These are phyloP conservation scores for Aspergillus avenaceus DNA, from an alignment of 495 filamentous ascomycete genomes.

Conservation along the genomic window DNA sequence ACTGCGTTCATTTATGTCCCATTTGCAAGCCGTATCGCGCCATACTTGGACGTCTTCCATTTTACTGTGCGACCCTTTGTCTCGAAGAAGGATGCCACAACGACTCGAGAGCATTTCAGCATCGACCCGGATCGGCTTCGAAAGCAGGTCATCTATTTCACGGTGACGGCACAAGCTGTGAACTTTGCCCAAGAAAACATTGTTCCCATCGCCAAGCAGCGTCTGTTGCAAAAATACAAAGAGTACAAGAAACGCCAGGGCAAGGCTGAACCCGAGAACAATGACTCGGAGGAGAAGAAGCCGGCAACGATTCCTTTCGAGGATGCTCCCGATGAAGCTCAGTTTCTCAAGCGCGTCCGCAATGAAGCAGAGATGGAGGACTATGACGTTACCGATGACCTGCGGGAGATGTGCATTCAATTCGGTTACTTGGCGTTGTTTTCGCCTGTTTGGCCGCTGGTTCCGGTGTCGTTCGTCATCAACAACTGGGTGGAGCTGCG, in stretches of 20 bases:
- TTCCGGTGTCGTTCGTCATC: constrained; percentile 80
- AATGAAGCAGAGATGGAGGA: constrained; percentile 79
- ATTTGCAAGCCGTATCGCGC: constrained; percentile 81
- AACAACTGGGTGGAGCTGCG: constrained; percentile 98
- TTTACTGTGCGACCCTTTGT: constrained; percentile 72
- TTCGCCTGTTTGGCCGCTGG: constrained; percentile 87
- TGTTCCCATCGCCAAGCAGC: constrained; percentile 79
- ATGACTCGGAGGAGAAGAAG: constrained; percentile 20
- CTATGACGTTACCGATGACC: constrained; percentile 85
- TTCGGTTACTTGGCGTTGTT: constrained; percentile 94
- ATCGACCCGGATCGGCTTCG: constrained; percentile 82
- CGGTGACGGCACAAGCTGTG: constrained; percentile 91
- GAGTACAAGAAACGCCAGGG: constrained; percentile 39
- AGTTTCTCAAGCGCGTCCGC: constrained; percentile 76
- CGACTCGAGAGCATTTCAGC: constrained; percentile 60
- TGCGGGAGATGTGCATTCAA: constrained; percentile 94
- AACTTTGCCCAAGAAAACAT: constrained; percentile 82
- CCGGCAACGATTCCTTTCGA: constrained; percentile 22
- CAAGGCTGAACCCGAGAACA: constrained; percentile 15
- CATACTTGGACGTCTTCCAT: constrained; percentile 83
- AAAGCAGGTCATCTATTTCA: constrained; percentile 96
- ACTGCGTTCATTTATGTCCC: constrained; percentile 97
- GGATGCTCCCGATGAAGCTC: constrained; percentile 66
- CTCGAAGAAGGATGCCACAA: constrained; percentile 58
- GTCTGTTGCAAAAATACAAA: constrained; percentile 68